These are phyloP conservation scores for Fusarium oligoseptatum DNA, from an alignment of 2,329 filamentous ascomycete genomes.

Conservation along the genomic window DNA sequence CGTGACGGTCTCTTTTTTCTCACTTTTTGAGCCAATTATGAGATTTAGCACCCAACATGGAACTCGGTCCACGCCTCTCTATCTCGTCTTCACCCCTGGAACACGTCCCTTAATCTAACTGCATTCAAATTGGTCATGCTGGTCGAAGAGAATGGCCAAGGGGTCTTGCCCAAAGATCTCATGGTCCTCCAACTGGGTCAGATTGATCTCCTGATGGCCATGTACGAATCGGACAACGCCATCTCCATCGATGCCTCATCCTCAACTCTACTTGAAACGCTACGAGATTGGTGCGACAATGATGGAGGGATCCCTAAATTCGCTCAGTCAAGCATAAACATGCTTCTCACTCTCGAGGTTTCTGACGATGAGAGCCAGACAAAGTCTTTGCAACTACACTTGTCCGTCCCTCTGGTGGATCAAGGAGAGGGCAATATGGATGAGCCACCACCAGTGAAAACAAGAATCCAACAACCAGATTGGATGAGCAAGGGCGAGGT, in stretches of 20 bases:
- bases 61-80: background rate
- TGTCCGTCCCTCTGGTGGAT: slow-evolving; percentile 51
- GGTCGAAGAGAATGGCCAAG: background rate
- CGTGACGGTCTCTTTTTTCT: background rate
- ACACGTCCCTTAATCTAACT: no score
- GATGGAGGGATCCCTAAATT: slow-evolving; percentile 25
- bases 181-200: slow-evolving; percentile 63
- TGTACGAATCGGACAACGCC: slow-evolving; percentile 60
- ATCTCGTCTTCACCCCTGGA: background rate
- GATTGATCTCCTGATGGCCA: slow-evolving; percentile 65
- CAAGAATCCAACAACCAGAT: slow-evolving; percentile 61
- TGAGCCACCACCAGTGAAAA: slow-evolving; percentile 57
- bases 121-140: background rate
- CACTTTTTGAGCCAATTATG: background rate
- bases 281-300: slow-evolving; percentile 43
- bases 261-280: slow-evolving; percentile 18
- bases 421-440: slow-evolving; percentile 1
- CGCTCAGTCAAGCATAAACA: slow-evolving; percentile 21
- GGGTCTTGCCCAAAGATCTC: slow-evolving; percentile 55
- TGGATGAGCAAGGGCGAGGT: slow-evolving; percentile 67
- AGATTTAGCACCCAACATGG: background rate
- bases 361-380: slow-evolving; percentile 17
- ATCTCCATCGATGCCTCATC: slow-evolving; percentile 47
- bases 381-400: slow-evolving; percentile 49
- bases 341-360: slow-evolving; percentile 47